phyloP scores from a whole-genome alignment of 345 rosid genomes.

The Populus ilicifolia region DNA sequence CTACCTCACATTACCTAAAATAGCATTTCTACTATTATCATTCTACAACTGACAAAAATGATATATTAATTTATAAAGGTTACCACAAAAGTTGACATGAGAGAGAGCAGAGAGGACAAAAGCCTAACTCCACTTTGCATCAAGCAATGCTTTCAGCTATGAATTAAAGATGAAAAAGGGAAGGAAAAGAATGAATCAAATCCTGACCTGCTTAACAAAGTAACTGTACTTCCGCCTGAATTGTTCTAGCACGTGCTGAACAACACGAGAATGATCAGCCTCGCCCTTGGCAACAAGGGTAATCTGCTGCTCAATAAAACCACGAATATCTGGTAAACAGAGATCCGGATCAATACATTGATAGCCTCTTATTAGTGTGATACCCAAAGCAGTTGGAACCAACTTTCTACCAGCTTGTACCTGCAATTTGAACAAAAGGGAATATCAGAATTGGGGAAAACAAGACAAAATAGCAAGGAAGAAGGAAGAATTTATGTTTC shows the following conservation, averaged over 20 bases:
- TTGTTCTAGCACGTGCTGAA: conserved; percentile 75
- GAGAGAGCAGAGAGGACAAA: too few species aligned
- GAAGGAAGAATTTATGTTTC: too few species aligned
- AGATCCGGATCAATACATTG: conserved; percentile 95
- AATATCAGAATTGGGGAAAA: conserved; percentile 5
- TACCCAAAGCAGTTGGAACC: conserved; percentile 88
- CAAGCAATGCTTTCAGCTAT: too few species aligned
- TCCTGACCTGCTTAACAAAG: conserved; percentile 74
- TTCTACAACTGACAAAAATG: too few species aligned
- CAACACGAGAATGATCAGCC: conserved; percentile 70
- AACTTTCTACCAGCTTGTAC: conserved; percentile 82
- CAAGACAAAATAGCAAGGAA: background rate
- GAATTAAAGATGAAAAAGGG: too few species aligned
- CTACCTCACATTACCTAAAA: too few species aligned
- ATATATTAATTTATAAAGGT: too few species aligned
- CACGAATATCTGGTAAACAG: conserved; percentile 90
- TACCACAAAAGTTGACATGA: too few species aligned
- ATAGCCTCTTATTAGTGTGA: conserved; percentile 84
- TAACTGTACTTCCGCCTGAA: conserved; percentile 71
- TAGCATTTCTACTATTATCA: too few species aligned
- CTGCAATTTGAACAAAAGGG: conserved; percentile 37
- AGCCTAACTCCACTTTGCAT: too few species aligned
- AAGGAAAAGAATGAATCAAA: background rate
- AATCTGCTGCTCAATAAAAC: conserved; percentile 97
- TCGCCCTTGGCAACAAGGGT: conserved; percentile 90